These are phyloP conservation scores for Pyrenophora graminea DNA, from an alignment of 2,329 filamentous ascomycete genomes.

Conservation along the genomic window DNA sequence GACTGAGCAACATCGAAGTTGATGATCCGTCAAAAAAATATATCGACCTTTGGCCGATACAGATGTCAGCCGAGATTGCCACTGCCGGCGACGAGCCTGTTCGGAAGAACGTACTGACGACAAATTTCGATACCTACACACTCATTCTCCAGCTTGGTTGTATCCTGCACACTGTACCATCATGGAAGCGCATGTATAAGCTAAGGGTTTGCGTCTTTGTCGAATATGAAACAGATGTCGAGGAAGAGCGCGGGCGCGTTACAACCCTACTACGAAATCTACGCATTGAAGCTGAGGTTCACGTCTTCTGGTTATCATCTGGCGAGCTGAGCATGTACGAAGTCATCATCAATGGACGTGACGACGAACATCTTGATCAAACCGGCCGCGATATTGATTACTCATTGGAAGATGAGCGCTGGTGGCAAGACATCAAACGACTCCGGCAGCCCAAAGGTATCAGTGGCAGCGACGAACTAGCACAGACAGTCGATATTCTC, in stretches of 20 bases:
- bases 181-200: conserved; percentile 74
- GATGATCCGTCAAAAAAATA: conserved; percentile 71
- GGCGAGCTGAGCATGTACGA: conserved; percentile 75
- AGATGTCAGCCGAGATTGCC: conserved; percentile 85
- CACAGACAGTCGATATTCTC: conserved; percentile 52
- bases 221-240: conserved; percentile 82
- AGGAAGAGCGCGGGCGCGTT: conserved; percentile 75
- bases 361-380: conserved; percentile 56
- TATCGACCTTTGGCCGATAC: conserved; percentile 89
- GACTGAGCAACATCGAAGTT: conserved; percentile 44
- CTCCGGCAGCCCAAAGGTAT: conserved; percentile 44
- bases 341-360: conserved; percentile 71
- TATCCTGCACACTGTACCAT: conserved; percentile 78
- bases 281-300: conserved; percentile 75
- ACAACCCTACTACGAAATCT: conserved; percentile 77
- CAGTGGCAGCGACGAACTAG: conserved; percentile 51
- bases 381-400: conserved; percentile 66
- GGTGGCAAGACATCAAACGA: conserved; percentile 78
- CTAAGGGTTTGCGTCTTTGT: conserved; percentile 85
- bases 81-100: conserved; percentile 52
- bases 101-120: conserved; percentile 71
- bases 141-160: conserved; percentile 86
- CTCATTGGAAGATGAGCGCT: conserved; percentile 71
- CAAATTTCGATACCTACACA: conserved; percentile 89
- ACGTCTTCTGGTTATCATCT: conserved; percentile 81